These are phyloP conservation scores for Tausonia pullulans DNA, from an alignment of 1,284 basidiomycete species.

Conservation along the genomic window DNA sequence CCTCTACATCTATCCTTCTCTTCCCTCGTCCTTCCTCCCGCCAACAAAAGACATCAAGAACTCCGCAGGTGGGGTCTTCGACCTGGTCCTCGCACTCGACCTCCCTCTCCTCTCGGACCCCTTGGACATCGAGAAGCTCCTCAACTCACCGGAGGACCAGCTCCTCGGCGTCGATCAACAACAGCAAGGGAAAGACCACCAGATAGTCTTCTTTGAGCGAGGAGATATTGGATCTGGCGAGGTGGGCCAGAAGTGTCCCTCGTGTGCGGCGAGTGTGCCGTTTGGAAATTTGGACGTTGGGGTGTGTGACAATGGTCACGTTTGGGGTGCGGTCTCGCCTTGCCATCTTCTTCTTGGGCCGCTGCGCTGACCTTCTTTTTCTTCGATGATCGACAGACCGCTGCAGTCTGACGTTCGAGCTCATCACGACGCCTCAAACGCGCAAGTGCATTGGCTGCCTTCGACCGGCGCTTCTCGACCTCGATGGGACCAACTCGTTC, in stretches of 20 bases:
- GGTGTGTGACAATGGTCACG: constrained; percentile 4
- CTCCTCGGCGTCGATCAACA: not conserved
- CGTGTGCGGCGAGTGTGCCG: not conserved
- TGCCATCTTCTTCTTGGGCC: not conserved
- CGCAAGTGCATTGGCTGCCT: constrained; percentile 3
- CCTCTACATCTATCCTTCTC: not conserved
- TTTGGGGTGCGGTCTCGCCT: not conserved
- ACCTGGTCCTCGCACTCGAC: constrained; percentile 1
- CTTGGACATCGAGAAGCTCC: not conserved
- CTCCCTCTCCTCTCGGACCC: not conserved
- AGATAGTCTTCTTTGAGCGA: not conserved
- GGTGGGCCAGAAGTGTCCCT: not conserved
- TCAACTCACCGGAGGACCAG: not conserved
- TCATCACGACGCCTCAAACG: not conserved
- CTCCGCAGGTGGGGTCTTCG: constrained; percentile 4
- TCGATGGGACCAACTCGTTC: not conserved
- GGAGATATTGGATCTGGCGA: not conserved
- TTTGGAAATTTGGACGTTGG: not conserved
- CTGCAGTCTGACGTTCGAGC: not conserved
- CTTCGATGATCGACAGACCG: not conserved
- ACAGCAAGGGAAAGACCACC: not conserved
- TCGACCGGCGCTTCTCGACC: not conserved
- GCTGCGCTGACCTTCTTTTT: not conserved
- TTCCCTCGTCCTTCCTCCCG: not conserved
- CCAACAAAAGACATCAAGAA: not conserved